phyloP scores from a whole-genome alignment of 306 rosid species.

The Prunus armeniaca region DNA sequence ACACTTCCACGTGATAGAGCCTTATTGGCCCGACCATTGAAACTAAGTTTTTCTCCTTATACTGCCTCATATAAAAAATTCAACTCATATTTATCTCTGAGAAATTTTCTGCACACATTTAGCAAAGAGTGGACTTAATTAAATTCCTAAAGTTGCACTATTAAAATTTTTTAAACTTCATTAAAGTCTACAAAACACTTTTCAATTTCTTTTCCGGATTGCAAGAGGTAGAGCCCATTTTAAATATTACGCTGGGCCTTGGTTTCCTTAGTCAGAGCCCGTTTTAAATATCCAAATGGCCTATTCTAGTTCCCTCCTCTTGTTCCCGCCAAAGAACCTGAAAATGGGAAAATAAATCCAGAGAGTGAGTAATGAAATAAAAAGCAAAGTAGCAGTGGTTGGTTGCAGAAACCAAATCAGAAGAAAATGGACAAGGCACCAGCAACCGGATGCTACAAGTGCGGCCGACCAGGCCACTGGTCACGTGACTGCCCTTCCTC shows the following conservation, averaged over 20 bases:
- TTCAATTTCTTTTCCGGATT: no score
- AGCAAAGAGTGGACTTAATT: no score
- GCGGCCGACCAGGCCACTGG: constrained; percentile 99
- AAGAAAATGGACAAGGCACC: constrained; percentile 26
- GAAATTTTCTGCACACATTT: no score
- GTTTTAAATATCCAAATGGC: background rate
- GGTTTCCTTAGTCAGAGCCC: background rate
- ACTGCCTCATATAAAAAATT: no score
- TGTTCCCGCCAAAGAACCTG: background rate
- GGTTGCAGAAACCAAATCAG: background rate
- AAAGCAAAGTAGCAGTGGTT: background rate
- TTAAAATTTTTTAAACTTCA: no score
- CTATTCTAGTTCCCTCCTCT: background rate
- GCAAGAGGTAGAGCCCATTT: no score
- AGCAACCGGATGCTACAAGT: constrained; percentile 93
- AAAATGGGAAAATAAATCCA: background rate
- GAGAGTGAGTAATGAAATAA: background rate
- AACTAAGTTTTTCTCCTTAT: no score
- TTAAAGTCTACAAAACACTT: no score
- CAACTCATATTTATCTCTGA: no score
- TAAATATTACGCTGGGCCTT: background rate
- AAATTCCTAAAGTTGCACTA: no score
- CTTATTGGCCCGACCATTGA: rapidly evolving
- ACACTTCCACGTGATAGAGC: rapidly evolving
- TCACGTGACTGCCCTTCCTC: constrained; percentile 91